Evolutionary conservation across 164 flowering plant species (phyloP).

Genomic region (Dillenia turbinata): DNA sequence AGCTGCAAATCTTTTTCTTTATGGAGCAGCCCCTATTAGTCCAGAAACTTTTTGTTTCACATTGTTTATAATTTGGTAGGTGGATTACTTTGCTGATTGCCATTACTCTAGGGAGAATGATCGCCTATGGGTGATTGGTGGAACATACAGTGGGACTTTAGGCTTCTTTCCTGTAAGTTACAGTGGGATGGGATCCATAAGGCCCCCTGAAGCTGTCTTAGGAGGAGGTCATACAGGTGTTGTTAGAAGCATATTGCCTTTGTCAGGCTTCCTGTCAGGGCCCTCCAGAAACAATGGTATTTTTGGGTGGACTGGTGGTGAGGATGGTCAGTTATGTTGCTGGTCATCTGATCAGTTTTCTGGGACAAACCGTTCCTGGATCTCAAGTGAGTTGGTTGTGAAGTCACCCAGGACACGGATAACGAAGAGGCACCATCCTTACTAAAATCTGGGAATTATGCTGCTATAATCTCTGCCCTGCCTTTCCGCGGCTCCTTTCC

Average conservation of each 20-base stretch:
- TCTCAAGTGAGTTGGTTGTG: slow-evolving; percentile 56
- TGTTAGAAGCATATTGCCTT: slow-evolving; percentile 65
- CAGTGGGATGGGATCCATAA: slow-evolving; percentile 35
- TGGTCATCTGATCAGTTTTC: slow-evolving; percentile 69
- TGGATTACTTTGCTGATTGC: slow-evolving; percentile 94
- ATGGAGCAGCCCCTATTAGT: too few relatives aligned
- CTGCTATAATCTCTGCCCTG: too few relatives aligned
- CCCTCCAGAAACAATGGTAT: slow-evolving; percentile 29
- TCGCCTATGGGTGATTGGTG: slow-evolving; percentile 79
- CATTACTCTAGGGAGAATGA: slow-evolving; percentile 54
- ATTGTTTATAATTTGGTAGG: slow-evolving; percentile 37
- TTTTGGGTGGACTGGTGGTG: slow-evolving; percentile 97
- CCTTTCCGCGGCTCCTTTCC: too few relatives aligned
- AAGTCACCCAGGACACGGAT: slow-evolving; percentile 37
- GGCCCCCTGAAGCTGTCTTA: slow-evolving; percentile 74
- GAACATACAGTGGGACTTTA: slow-evolving; percentile 68
- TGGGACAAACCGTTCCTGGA: slow-evolving; percentile 60
- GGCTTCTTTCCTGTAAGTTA: slow-evolving; percentile 84
- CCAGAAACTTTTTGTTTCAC: too few relatives aligned
- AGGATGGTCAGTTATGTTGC: slow-evolving; percentile 97
- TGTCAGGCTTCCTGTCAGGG: slow-evolving; percentile 27
- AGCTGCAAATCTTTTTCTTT: too few relatives aligned
- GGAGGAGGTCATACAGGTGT: slow-evolving; percentile 77
- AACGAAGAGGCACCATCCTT: slow-evolving; percentile 64
- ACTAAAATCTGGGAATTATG: slow-evolving; percentile 15